Evolutionary conservation across 257 asterid genomes (phyloP).

Genomic region (Orobanche coerulescens): DNA sequence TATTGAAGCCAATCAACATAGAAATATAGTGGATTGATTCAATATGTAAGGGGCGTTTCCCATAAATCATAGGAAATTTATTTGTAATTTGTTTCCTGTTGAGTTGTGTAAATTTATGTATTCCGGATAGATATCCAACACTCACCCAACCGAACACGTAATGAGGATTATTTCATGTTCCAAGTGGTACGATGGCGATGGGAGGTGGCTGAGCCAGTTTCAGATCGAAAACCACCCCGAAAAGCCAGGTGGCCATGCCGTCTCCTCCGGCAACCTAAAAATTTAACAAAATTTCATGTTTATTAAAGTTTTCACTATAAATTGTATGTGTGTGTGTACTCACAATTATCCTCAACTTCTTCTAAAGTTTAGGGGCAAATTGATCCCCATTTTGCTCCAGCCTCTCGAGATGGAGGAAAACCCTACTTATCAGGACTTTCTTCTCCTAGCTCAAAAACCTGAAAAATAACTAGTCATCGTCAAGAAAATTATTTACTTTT

Average conservation of each 20-base stretch:
- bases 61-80: too few relatives aligned
- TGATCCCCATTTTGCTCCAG: slow-evolving; percentile 46
- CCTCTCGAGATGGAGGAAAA: slow-evolving; percentile 41
- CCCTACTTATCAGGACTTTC: slow-evolving; percentile 51
- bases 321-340: slow-evolving; percentile 22
- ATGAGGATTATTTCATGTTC: slow-evolving; percentile 81
- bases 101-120: too few relatives aligned
- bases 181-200: slow-evolving; percentile 69
- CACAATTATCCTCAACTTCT: slow-evolving; percentile 51
- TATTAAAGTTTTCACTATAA: not conserved
- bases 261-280: slow-evolving; percentile 77
- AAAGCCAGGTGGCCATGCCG: slow-evolving; percentile 86
- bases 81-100: too few relatives aligned
- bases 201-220: slow-evolving; percentile 66
- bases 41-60: too few relatives aligned
- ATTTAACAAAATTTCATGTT: too few relatives aligned
- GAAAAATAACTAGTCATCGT: slow-evolving; percentile 12
- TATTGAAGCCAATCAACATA: too few relatives aligned
- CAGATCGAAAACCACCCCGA: slow-evolving; percentile 71
- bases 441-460: slow-evolving; percentile 67
- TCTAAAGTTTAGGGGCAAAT: slow-evolving; percentile 33
- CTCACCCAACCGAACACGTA: slow-evolving; percentile 82
- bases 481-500: not conserved
- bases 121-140: too few relatives aligned
- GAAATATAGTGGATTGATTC: too few relatives aligned